Evolutionary conservation across 345 rosid genomes (phyloP), one percentile per base, ranked within the genome.

Genomic region (Dipteronia sinensis): DNA sequence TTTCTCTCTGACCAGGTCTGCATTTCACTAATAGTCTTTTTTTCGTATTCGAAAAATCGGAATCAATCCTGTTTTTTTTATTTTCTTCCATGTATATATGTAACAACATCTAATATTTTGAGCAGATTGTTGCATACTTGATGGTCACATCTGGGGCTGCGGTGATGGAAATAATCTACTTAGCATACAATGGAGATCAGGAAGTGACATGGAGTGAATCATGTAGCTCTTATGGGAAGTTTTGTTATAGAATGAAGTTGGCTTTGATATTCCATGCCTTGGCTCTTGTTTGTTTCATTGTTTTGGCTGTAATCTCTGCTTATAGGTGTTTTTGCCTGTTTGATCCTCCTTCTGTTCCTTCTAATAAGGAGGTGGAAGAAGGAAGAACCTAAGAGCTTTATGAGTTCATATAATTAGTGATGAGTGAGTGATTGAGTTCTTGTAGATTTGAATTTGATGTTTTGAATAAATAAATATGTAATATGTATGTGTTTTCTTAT

Each of bases 1-100:
- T 96, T 94, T 77, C 67, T 91, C 83, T 86, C 95, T 69, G 99
- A 96, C 80, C 97, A 96, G 97, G 99, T 95, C 22, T 56, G 22
- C n/a, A 56, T 2, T 56, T 56, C 23, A 12, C 25, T 56, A 1
- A 2, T 31, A 31, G n/a, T 2, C 7, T 0, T 58, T 20, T 20
- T 58, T 19, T 9, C n/a, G 11, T 20, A 58, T 58, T 20, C 25
- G 12, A 58, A 58, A 8, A 58, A n/a, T 20, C 25, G 25, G 20
- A 58, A 8, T 20, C 63, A 11, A 58, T 10, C 25, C 20, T 58
- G 27, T 9, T 58, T 58, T 58, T 56, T 19, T 27, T 27, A 27
- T 27, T 0, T 27, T 27, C 31, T 23, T 58, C 46, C 46, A 7
- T 5, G 9, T 20, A 27, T 15, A 5, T 2, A 25, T 19, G 23